Conservation (phyloP, 2,329 filamentous ascomycete species). For the Colletotrichum lentis region DNA sequence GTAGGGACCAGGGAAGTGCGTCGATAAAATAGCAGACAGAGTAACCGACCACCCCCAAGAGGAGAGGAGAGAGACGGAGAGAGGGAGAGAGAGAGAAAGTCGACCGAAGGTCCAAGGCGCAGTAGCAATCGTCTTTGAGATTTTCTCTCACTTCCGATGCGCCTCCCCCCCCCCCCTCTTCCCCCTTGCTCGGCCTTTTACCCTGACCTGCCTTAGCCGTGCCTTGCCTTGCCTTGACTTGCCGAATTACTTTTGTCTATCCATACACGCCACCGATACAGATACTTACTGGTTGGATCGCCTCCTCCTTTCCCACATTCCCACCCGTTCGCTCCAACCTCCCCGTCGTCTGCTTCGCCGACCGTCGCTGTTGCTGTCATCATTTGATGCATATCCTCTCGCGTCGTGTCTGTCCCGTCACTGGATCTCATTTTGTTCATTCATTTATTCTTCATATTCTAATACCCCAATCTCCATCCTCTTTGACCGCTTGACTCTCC, state of each 20-base stretch:
- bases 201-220: slow-evolving; percentile 17
- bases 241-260: background rate
- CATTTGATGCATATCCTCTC: slow-evolving; percentile 32
- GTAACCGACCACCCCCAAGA: background rate
- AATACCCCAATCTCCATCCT: slow-evolving; percentile 28
- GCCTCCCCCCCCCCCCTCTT: background rate
- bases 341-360: slow-evolving; percentile 34
- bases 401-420: slow-evolving; percentile 27
- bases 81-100: background rate
- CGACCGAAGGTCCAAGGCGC: slow-evolving; percentile 1
- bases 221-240: slow-evolving; percentile 2
- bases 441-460: slow-evolving; percentile 31
- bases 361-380: slow-evolving; percentile 35
- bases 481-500: background rate
- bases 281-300: slow-evolving; percentile 30
- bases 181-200: slow-evolving; percentile 2
- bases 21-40: slow-evolving; percentile 11
- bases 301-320: slow-evolving; percentile 38
- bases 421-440: slow-evolving; percentile 21
- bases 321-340: slow-evolving; percentile 36
- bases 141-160: background rate
- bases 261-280: background rate
- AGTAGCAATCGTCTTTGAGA: slow-evolving; percentile 1
- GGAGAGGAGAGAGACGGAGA: background rate
- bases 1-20: slow-evolving; percentile 19